Percentiles rank a stretch among this genome's conserved stretches.
These are phyloP conservation scores for Talaromyces stipitatus DNA, from an alignment of 495 filamentous ascomycete genomes.

Conservation along the genomic window DNA sequence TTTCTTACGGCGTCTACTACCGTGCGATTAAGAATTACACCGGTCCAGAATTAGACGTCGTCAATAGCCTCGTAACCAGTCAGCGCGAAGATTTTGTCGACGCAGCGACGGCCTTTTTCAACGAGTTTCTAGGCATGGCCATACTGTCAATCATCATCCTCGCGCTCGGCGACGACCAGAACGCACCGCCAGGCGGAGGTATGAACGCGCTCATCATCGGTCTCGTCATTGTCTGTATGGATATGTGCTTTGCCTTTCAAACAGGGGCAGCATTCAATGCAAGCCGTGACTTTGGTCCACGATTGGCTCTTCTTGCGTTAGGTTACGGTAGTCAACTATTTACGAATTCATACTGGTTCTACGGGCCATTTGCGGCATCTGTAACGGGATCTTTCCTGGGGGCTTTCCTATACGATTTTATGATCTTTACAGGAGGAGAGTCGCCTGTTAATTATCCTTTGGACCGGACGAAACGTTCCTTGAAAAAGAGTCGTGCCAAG, in stretches of 20 bases:
- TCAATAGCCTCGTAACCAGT: constrained; percentile 30
- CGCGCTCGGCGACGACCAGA: constrained; percentile 47
- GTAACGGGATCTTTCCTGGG: constrained; percentile 37
- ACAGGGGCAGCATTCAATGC: constrained; percentile 43
- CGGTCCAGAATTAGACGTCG: constrained; percentile 24
- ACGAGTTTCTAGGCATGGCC: constrained; percentile 40
- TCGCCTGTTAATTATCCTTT: constrained; percentile 44
- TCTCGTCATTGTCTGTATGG: constrained; percentile 32
- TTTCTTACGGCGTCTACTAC: constrained; percentile 43
- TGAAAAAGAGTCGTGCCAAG: constrained; percentile 26
- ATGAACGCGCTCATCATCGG: constrained; percentile 45
- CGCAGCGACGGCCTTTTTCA: constrained; percentile 40
- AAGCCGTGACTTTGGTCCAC: constrained; percentile 44
- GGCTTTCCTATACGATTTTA: constrained; percentile 43
- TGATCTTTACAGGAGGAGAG: constrained; percentile 47
- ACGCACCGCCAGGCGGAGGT: constrained; percentile 46
- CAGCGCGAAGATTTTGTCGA: constrained; percentile 38
- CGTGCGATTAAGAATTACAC: constrained; percentile 32
- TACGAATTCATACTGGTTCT: constrained; percentile 42
- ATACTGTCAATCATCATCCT: constrained; percentile 39
- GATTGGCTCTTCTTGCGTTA: constrained; percentile 30
- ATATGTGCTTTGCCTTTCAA: constrained; percentile 38
- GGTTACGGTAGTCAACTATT: constrained; percentile 37
- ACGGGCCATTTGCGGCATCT: constrained; percentile 41
- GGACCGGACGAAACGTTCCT: constrained; percentile 26